Percentiles rank a stretch among this genome's conserved stretches.
Conservation (phyloP, 2,329 filamentous ascomycete genomes). For the Ilyonectria sp. region DNA sequence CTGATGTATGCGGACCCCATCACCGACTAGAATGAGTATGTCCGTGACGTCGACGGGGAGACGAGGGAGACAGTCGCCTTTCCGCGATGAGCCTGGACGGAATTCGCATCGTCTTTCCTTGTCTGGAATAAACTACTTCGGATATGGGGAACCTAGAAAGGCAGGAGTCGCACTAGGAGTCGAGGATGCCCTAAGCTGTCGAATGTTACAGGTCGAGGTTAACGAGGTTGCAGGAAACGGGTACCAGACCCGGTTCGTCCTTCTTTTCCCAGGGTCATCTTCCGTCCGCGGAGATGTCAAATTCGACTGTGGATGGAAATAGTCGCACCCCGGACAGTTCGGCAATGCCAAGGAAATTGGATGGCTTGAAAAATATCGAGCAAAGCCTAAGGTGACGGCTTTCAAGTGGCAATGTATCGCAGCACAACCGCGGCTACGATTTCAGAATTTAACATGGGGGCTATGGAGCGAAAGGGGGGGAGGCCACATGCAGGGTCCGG, state of each 20-base stretch:
- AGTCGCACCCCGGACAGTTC: slow-evolving; percentile 11
- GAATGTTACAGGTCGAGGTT: slow-evolving; percentile 3
- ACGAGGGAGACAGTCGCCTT: background rate
- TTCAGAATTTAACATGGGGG: slow-evolving; percentile 19
- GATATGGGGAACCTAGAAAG: slow-evolving; percentile 5
- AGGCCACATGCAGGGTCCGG: slow-evolving; percentile 16
- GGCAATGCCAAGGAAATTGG: slow-evolving; percentile 24
- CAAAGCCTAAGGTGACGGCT: background rate
- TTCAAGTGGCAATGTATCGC: background rate
- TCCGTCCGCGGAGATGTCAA: slow-evolving; percentile 30
- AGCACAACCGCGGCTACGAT: slow-evolving; percentile 7
- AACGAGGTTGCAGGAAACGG: slow-evolving; percentile 6
- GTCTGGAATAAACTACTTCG: background rate
- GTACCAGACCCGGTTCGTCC: background rate
- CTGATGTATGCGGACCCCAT: slow-evolving; percentile 9
- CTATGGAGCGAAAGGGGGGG: background rate
- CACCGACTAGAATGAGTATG: slow-evolving; percentile 14
- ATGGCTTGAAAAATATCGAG: background rate
- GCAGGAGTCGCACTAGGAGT: slow-evolving; percentile 1
- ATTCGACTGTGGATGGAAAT: slow-evolving; percentile 22
- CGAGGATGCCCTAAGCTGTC: slow-evolving; percentile 9
- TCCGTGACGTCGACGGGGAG: slow-evolving; percentile 8
- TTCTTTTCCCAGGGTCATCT: background rate
- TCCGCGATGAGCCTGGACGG: background rate
- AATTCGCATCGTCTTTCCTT: background rate